Evolutionary conservation across 192 early-diverging fungal species (phyloP).

Genomic region (Coemansia guatemalensis): DNA sequence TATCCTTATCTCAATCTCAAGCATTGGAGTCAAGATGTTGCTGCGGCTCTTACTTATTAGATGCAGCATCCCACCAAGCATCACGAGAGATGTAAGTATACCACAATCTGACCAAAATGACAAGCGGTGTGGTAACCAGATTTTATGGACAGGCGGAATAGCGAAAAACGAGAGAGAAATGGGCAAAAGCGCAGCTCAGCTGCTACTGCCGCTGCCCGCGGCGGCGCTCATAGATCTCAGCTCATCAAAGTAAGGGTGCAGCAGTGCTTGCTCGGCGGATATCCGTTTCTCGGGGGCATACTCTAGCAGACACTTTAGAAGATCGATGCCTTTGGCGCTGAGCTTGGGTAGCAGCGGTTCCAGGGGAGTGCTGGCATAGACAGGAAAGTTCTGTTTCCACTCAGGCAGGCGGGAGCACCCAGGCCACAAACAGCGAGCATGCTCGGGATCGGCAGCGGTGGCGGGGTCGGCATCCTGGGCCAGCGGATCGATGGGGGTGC

Average conservation of each 20-base stretch:
- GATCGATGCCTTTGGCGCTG: conserved; percentile 79
- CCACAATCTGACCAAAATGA: background rate
- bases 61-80: too few relatives aligned
- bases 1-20: too few relatives aligned
- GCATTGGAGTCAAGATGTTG: too few relatives aligned
- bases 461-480: conserved; percentile 2
- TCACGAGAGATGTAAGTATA: too few relatives aligned
- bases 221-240: conserved; percentile 27
- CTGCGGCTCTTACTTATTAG: too few relatives aligned
- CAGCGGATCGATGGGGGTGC: conserved; percentile 74
- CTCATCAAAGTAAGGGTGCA: conserved; percentile 54
- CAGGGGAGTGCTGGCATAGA: conserved; percentile 68
- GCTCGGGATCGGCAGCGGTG: conserved; percentile 15
- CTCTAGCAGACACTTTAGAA: conserved; percentile 73
- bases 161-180: background rate
- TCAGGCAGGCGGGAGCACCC: conserved; percentile 83
- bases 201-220: conserved; percentile 4
- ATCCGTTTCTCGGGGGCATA: conserved; percentile 80
- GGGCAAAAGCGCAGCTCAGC: background rate
- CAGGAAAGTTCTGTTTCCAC: conserved; percentile 77
- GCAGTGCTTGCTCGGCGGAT: conserved; percentile 72
- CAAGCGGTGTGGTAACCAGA: background rate
- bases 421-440: conserved; percentile 66
- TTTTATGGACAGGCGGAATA: background rate
- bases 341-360: conserved; percentile 82